Base-by-base conservation (phyloP, 192 early-diverging fungal species). In the Phycomyces blakesleeanus region DNA sequence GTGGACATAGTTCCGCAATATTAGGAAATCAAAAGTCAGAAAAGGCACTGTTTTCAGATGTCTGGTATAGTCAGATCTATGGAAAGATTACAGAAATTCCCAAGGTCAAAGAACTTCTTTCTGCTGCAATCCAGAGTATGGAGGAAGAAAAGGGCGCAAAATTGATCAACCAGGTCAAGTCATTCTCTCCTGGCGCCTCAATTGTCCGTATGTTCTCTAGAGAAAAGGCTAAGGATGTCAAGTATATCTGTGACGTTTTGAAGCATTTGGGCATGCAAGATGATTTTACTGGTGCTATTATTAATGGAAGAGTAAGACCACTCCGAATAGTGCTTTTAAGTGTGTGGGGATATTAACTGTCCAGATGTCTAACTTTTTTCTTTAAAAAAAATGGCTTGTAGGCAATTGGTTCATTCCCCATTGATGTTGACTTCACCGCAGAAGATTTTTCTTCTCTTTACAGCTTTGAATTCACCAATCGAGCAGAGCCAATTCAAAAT, bases 401-500 rank as follows among this genome's bases (percentile, higher is more conserved):
- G 77, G 63, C 78, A n/a, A 64, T 82, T 20, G 83, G 83, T 0
- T 78, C 76, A 5, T 69, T 92, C 26, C 37, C 78, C 18, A 16
- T 56, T 0, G 47, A 53, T 9, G 68, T 63, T 1, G 15, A 65
- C 1, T 87, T 94, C 52, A 64, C 64, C 0, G 61, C 57, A 1
- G 78, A 81, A 0, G 82, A 92, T 22, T 84, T 93, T 56, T 62
- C 76, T 16, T 38, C 81, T 29, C 78, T 97, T 50, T 73, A 79
- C 37, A 63, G 61, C 10, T 75, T 78, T 49, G 95, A 97, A 60
- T 62, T 63, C 11, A 68, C 61, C 1, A 76, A 76, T 11, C 83
- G 88, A 29, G 76, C 80, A 5, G 54, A 52, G 21, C 76, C 75
- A 21, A 25, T 80, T 10, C 57, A 55, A 24, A 40, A 38, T 7